Percentiles rank a stretch among this genome's conserved stretches.
Evolutionary conservation across 352 stramenopile genomes (phyloP).

Genomic region (Globisporangium uncinulatum): DNA sequence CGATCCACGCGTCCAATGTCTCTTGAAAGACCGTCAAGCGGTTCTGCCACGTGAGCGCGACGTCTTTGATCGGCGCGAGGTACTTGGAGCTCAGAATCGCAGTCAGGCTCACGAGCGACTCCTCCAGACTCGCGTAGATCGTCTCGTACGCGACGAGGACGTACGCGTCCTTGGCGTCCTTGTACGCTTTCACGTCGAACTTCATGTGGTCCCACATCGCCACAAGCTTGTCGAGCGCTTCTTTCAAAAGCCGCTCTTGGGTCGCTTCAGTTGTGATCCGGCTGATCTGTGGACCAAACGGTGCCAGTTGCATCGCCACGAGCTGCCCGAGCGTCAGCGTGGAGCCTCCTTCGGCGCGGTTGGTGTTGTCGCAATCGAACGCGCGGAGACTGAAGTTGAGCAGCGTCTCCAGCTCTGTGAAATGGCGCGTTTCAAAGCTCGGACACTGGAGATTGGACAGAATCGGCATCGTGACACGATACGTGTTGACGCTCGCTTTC

Average conservation of each 20-base stretch:
- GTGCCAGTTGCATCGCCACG: conserved; percentile 72
- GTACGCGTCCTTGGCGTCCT: conserved; percentile 87
- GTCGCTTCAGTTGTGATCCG: conserved; percentile 80
- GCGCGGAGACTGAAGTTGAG: conserved; percentile 76
- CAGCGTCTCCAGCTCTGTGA: conserved; percentile 40
- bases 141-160: conserved; percentile 77
- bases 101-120: conserved; percentile 88
- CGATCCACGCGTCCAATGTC: conserved; percentile 73
- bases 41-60: conserved; percentile 60
- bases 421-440: conserved; percentile 66
- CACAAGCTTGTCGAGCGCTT: conserved; percentile 87
- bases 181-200: conserved; percentile 88
- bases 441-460: conserved; percentile 48
- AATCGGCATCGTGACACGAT: conserved; percentile 77
- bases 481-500: conserved; percentile 75
- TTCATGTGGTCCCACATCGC: conserved; percentile 75
- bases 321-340: conserved; percentile 75
- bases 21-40: conserved; percentile 74
- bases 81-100: conserved; percentile 89
- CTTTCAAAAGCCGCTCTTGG: conserved; percentile 85
- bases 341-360: not conserved
- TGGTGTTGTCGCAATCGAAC: conserved; percentile 8
- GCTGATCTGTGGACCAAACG: conserved; percentile 73
- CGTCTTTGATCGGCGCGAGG: conserved; percentile 71
- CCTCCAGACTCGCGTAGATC: conserved; percentile 80